Evolutionary conservation across 345 rosid genomes (phyloP), one percentile per base, ranked within the genome.

Genomic region (Turnera subulata): DNA sequence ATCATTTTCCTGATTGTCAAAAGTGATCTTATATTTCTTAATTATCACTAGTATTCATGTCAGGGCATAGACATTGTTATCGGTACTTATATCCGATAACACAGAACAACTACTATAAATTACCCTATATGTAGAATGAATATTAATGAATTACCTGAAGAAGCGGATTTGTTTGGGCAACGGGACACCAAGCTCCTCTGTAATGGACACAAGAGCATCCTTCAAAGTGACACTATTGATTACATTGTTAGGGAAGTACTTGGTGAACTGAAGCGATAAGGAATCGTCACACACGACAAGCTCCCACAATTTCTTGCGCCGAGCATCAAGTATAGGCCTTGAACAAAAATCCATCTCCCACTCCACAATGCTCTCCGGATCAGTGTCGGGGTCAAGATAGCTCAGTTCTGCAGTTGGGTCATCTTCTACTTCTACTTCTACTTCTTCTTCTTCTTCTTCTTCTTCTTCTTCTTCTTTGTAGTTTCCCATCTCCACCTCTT

Each of bases 281-380:
- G 98, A 92, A 56, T 64, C 69, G 71, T 92, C 98, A 56, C 96
- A 89, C 38, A 83, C 96, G 60, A 89, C 84, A 52, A 92, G 91
- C 77, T 92, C 98, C 96, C 98, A 92, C 47, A 84, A 57, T 74
- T 86, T 92, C 73, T 92, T 92, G 57, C 98, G 95, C 58, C 98
- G 79, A 11, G 76, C 69, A 55, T 92, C 98, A 25, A 89, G 84
- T 25, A 92, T 91, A 9, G 96, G 98, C 59, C 96, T 83, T 6
- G 98, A 91, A 77, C 98, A 91, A 55, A 91, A 91, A 70, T 88
- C 98, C 71, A 91, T 53, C 64, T 88, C 92, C 98, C 98, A 92
- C 64, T 84, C 96, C 6, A 78, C 74, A 55, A 92, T 78, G 74
- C 91, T 72, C 33, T 65, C 76, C 0, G 95, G 84, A 51, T 86